Percentiles rank a stretch among this genome's conserved stretches.
Conservation (phyloP, 2,329 filamentous ascomycete species). For the Blastomyces parvus region DNA sequence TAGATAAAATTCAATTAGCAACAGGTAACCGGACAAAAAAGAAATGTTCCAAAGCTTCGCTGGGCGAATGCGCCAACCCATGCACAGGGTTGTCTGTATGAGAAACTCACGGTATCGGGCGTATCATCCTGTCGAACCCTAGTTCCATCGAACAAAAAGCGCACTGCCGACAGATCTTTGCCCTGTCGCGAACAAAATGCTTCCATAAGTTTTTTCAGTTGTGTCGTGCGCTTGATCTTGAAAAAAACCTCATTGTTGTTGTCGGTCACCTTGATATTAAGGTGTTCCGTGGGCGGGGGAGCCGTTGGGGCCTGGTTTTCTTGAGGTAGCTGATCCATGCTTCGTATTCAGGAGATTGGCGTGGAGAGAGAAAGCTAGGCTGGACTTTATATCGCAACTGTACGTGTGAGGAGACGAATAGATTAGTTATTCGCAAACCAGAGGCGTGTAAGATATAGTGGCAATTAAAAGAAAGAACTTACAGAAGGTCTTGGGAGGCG, state of each 20-base stretch:
- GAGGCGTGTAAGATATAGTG: neutral
- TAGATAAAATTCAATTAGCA: conserved; percentile 9
- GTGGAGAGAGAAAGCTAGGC: neutral
- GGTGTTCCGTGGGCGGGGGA: conserved; percentile 56
- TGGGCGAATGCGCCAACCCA: conserved; percentile 2
- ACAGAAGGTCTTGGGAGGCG: neutral
- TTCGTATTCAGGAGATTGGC: neutral
- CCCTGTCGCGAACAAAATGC: conserved; percentile 96
- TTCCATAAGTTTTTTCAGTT: conserved; percentile 95
- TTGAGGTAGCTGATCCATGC: neutral
- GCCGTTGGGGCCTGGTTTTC: conserved; percentile 14
- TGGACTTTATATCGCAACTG: neutral
- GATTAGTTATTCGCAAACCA: too few species aligned
- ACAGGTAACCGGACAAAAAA: conserved; percentile 3
- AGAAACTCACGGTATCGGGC: conserved; percentile 72
- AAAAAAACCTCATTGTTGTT: conserved; percentile 99
- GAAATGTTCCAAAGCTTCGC: neutral
- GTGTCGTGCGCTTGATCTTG: conserved; percentile 97
- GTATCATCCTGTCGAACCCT: conserved; percentile 83
- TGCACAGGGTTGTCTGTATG: neutral
- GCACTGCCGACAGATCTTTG: conserved; percentile 72
- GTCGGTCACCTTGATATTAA: conserved; percentile 99
- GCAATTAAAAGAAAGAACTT: neutral
- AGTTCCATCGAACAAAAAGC: conserved; percentile 93
- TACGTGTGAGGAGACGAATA: too few species aligned